A percentile compares a stretch with the other conserved stretches of the same genome.
Conservation (phyloP, 2,329 filamentous ascomycete species). For the Verticillium dahliae region DNA sequence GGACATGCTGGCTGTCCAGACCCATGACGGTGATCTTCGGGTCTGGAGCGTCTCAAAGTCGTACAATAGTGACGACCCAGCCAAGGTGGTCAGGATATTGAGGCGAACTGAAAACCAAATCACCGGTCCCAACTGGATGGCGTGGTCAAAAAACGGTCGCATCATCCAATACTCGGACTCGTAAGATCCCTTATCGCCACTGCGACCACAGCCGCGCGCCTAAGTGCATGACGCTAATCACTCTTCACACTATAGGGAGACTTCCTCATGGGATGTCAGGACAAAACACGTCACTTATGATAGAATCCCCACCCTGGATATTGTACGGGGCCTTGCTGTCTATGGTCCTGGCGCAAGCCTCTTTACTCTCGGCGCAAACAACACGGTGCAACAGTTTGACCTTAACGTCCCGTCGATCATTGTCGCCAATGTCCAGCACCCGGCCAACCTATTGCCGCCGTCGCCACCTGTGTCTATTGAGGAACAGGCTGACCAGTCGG, state of each 20-base stretch:
- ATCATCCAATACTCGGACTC: conserved; percentile 88
- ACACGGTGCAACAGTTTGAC: conserved; percentile 92
- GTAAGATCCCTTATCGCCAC: conserved; percentile 45
- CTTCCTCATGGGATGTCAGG: conserved; percentile 90
- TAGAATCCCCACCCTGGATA: conserved; percentile 75
- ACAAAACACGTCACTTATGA: conserved; percentile 97
- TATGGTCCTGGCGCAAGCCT: conserved; percentile 87
- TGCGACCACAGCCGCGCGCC: conserved; percentile 38
- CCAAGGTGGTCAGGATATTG: conserved; percentile 82
- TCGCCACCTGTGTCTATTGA: conserved; percentile 78
- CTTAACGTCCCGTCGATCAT: conserved; percentile 75
- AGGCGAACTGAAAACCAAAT: conserved; percentile 70
- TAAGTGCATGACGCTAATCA: conserved; percentile 24
- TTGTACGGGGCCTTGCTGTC: conserved; percentile 74
- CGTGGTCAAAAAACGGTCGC: conserved; percentile 96
- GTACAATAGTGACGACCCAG: conserved; percentile 62
- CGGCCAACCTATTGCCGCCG: conserved; percentile 69
- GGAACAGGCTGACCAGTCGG: conserved; percentile 52
- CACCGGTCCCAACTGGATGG: conserved; percentile 86
- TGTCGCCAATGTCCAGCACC: conserved; percentile 82
- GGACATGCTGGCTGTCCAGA: conserved; percentile 94
- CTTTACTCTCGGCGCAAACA: conserved; percentile 82
- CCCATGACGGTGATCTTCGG: conserved; percentile 81
- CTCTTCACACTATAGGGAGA: conserved; percentile 56
- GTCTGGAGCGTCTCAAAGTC: conserved; percentile 96